Percentiles rank a stretch among this genome's conserved stretches.
Evolutionary conservation across 2,329 filamentous ascomycete species (phyloP).

Genomic region (Beauveria australis): DNA sequence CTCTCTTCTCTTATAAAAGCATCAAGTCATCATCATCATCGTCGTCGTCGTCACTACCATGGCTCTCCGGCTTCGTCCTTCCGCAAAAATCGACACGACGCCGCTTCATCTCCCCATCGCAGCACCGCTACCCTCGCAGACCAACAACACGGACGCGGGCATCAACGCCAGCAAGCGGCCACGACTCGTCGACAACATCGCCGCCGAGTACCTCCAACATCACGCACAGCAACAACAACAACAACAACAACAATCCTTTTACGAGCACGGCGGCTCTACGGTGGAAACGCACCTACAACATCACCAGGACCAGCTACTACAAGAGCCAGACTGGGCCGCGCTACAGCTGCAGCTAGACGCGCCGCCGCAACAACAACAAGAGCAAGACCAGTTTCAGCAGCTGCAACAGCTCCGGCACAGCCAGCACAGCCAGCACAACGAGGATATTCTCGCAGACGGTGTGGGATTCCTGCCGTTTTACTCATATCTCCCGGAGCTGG

Average conservation of each 20-base stretch:
- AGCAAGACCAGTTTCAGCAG: neutral
- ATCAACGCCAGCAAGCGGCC: neutral
- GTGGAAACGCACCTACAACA: neutral
- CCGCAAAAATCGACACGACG: neutral
- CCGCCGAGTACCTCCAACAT: neutral
- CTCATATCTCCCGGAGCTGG: neutral
- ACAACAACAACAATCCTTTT: neutral
- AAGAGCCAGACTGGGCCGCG: neutral
- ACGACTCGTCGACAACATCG: neutral
- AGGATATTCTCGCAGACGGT: neutral
- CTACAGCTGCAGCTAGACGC: neutral
- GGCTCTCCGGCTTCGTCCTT: neutral
- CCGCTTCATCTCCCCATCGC: neutral
- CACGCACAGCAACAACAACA: neutral
- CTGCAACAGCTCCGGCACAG: neutral
- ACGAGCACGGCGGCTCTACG: neutral
- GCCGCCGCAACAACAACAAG: too few relatives aligned
- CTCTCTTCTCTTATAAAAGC: too few relatives aligned
- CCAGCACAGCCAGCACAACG: neutral
- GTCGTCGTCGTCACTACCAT: neutral
- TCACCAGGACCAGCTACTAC: neutral
- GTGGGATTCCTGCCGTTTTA: neutral
- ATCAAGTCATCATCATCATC: too few relatives aligned
- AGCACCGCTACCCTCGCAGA: neutral
- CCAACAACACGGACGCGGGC: neutral